Evolutionary conservation across 2,329 filamentous ascomycete species (phyloP).

Genomic region (Colletotrichum navitas): DNA sequence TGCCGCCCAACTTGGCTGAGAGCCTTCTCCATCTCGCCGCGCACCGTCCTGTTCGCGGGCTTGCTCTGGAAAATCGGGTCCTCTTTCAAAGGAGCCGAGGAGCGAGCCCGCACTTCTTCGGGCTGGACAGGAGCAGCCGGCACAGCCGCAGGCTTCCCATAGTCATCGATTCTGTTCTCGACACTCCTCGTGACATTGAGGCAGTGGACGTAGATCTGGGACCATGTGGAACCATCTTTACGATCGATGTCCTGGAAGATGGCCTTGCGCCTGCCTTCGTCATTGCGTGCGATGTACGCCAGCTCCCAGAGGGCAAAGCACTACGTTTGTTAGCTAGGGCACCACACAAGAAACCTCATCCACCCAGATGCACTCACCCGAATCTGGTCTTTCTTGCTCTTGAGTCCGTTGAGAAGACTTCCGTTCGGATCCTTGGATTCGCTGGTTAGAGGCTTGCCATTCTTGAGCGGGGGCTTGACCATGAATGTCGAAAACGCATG

Average conservation of each 20-base stretch:
- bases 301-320: slow-evolving; percentile 92
- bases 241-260: slow-evolving; percentile 92
- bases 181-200: slow-evolving; percentile 77
- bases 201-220: slow-evolving; percentile 79
- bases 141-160: slow-evolving; percentile 60
- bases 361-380: slow-evolving; percentile 62
- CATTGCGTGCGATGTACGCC: slow-evolving; percentile 80
- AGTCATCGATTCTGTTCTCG: slow-evolving; percentile 74
- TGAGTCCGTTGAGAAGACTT: slow-evolving; percentile 86
- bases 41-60: slow-evolving; percentile 53
- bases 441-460: slow-evolving; percentile 83
- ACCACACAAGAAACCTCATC: too few species aligned
- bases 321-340: slow-evolving; percentile 23
- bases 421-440: slow-evolving; percentile 94
- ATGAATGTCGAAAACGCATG: slow-evolving; percentile 84
- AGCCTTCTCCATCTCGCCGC: slow-evolving; percentile 60
- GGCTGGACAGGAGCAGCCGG: slow-evolving; percentile 50
- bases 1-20: slow-evolving; percentile 59
- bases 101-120: slow-evolving; percentile 51
- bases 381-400: slow-evolving; percentile 83
- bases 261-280: slow-evolving; percentile 79
- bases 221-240: slow-evolving; percentile 83
- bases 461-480: slow-evolving; percentile 84
- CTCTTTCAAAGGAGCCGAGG: slow-evolving; percentile 57
- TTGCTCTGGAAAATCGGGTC: slow-evolving; percentile 61